Evolutionary conservation across 2,329 filamentous ascomycete species (phyloP), one percentile per base, ranked within the genome.

Genomic region (Stagonosporopsis cucurbitacearum): DNA sequence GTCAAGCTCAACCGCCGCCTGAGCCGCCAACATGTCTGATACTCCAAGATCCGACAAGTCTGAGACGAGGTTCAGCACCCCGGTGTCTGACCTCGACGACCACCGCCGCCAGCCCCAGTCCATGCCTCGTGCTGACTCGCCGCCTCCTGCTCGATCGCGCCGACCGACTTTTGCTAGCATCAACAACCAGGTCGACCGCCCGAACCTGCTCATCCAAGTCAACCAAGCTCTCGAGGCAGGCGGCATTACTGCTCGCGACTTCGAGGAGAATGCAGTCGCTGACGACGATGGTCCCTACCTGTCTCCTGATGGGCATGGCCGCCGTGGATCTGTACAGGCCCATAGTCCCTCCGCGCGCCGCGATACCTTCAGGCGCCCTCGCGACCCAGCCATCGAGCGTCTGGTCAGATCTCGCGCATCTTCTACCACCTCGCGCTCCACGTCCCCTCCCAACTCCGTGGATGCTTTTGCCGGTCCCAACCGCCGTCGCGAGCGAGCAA

Each of bases 401-500:
- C 48, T 71, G 39, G 62, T 70, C 37, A 71, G 76, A 45, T 83
- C 81, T 33, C 74, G 80, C 54, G 75, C 75, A 19, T 81, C 80
- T 17, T 84, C 82, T 4, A 72, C 75, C 3, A 83, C 83, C 20
- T 86, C 84, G 43, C 84, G 91, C 51, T 92, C 91, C 1, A 80
- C 86, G 2, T 98, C 95, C 6, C 94, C 94, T 11, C 95, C 95
- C 7, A 99, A 97, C 75, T 99, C 95, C 0, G 92, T 99, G 47
- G 96, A 98, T 75, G 95, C 95, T 4, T 99, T 99, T 76, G 95
- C 95, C 17, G 91, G 95, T 69, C 91, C 91, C 51, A 89, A 92
- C 46, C 90, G 92, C 56, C 90, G 92, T 57, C 88, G 93, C 56
- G 91, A 94, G 71, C 89, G 93, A 39, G 83, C 86, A 43, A 84